Percentiles rank a stretch among this genome's conserved stretches.
These are phyloP conservation scores for Penicillium silybi DNA, from an alignment of 495 filamentous ascomycete species.

Conservation along the genomic window DNA sequence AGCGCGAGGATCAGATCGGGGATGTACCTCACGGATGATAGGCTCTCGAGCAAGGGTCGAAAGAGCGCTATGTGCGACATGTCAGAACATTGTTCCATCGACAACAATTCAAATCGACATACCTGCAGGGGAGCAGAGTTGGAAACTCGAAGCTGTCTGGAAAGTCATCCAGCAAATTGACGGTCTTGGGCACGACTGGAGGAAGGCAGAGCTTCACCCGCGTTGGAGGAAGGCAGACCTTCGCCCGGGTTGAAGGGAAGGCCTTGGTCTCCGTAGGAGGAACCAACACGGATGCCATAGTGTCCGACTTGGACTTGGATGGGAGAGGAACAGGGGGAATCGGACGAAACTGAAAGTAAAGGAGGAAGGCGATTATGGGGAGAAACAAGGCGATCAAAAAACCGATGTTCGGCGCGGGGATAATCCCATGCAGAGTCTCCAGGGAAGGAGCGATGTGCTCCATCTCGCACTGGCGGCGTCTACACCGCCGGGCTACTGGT, in stretches of 20 bases:
- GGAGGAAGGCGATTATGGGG: neutral
- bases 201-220: too few relatives aligned
- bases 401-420: neutral
- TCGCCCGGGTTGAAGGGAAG: too few relatives aligned
- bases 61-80: neutral
- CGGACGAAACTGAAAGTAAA: neutral
- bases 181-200: too few relatives aligned
- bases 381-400: neutral
- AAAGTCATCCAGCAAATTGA: neutral
- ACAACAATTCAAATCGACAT: neutral
- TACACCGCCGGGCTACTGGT: neutral
- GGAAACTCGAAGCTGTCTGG: neutral
- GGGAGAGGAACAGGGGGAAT: neutral
- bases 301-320: neutral
- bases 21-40: constrained; percentile 3
- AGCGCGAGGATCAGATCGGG: neutral
- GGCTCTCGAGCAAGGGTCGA: neutral
- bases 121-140: neutral
- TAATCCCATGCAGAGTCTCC: neutral
- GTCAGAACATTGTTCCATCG: neutral
- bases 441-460: neutral
- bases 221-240: too few relatives aligned
- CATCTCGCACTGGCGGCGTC: neutral
- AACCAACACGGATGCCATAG: neutral
- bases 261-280: neutral